phyloP scores from a whole-genome alignment of 306 rosid genomes.

The Vachellia pachyceras region DNA sequence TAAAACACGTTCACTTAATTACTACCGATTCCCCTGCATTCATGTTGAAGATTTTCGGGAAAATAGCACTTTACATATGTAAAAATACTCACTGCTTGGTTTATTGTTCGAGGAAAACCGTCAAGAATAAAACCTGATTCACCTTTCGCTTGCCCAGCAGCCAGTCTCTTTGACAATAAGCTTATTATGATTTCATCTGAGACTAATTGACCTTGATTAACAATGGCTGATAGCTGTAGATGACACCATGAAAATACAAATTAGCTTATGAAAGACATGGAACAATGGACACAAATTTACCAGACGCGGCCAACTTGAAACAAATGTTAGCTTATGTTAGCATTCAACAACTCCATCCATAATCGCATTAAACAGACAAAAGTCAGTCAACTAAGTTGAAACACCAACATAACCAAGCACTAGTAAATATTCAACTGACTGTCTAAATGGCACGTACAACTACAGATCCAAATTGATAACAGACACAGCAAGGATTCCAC shows the following conservation, averaged over 20 bases:
- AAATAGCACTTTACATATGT: slow-evolving; percentile 24
- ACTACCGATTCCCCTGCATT: slow-evolving; percentile 3
- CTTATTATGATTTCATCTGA: slow-evolving; percentile 86
- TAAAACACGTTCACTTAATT: not conserved
- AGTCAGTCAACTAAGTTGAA: slow-evolving; percentile 20
- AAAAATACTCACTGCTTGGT: slow-evolving; percentile 83
- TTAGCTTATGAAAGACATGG: not conserved
- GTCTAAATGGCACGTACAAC: slow-evolving; percentile 1
- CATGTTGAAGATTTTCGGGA: slow-evolving; percentile 6
- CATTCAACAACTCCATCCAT: not conserved
- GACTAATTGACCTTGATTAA: slow-evolving; percentile 87
- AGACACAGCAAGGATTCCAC: slow-evolving; percentile 19
- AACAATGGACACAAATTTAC: not conserved
- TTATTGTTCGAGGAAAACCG: slow-evolving; percentile 93
- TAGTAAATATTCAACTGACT: slow-evolving; percentile 21
- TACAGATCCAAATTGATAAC: slow-evolving; percentile 10
- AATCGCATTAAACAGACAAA: slow-evolving; percentile 29
- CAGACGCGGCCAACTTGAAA: not conserved
- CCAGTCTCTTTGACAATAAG: slow-evolving; percentile 86
- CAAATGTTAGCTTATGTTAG: not conserved
- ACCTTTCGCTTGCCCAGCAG: slow-evolving; percentile 73
- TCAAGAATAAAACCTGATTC: slow-evolving; percentile 95
- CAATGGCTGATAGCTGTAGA: slow-evolving; percentile 85
- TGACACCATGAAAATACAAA: slow-evolving; percentile 32
- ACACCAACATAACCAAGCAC: slow-evolving; percentile 9